A percentile compares a stretch with the other conserved stretches of the same genome.
Conservation (phyloP, 352 stramenopile genomes). For the Phytophthora brassicae region DNA sequence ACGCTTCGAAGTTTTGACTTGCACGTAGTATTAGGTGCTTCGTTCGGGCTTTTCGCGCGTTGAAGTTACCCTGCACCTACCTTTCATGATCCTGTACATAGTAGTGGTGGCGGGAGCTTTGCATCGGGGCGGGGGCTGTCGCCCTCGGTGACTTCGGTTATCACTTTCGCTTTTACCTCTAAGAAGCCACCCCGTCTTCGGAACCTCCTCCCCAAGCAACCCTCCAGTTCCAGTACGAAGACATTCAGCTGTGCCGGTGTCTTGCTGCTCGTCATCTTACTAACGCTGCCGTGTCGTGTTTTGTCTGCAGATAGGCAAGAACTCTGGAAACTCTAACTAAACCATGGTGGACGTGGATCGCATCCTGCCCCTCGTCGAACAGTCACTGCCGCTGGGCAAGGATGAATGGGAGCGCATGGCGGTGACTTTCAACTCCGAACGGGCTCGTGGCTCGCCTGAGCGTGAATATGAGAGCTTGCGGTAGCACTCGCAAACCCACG, state of each 20-base stretch:
- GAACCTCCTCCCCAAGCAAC: background rate
- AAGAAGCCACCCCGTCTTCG: background rate
- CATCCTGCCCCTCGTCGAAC: background rate
- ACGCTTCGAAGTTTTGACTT: constrained; percentile 1
- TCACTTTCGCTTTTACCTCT: background rate
- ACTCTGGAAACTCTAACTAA: constrained; percentile 1
- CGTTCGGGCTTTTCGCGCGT: constrained; percentile 7
- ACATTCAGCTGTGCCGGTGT: background rate
- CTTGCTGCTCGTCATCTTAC: background rate
- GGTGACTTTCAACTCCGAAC: background rate
- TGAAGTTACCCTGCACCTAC: background rate
- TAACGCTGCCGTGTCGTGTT: background rate
- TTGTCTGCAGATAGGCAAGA: constrained; percentile 6
- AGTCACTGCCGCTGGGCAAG: background rate
- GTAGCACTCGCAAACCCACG: background rate
- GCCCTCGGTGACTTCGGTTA: too few species aligned
- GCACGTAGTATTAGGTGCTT: background rate
- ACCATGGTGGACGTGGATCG: background rate
- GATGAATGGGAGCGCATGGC: background rate
- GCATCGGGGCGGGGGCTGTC: background rate
- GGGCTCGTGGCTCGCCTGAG: background rate
- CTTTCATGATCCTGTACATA: background rate
- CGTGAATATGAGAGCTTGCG: background rate
- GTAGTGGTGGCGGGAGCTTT: background rate
- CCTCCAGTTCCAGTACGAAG: background rate